These are phyloP conservation scores for Sporothrix humicola DNA, from an alignment of 2,329 filamentous ascomycete genomes.

Conservation along the genomic window DNA sequence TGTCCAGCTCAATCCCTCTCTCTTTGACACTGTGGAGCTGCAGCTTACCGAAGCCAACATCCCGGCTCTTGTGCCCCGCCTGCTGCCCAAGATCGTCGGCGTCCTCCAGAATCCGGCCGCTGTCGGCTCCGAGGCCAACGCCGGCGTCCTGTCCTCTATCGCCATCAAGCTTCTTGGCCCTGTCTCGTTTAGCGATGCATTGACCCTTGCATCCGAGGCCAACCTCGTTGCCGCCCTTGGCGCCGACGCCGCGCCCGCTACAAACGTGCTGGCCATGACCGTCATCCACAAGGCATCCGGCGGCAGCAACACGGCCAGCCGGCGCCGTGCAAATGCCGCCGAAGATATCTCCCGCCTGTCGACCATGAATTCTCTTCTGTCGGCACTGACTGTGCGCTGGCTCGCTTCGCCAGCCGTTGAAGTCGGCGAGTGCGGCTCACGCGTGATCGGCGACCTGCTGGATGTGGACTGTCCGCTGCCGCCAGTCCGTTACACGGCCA, in stretches of 20 bases:
- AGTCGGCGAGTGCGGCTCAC: conserved; percentile 60
- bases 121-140: conserved; percentile 39
- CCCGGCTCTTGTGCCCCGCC: conserved; percentile 55
- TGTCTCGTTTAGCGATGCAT: conserved; percentile 57
- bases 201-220: conserved; percentile 58
- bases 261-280: conserved; percentile 62
- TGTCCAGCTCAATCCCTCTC: conserved; percentile 51
- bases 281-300: conserved; percentile 62
- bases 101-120: conserved; percentile 54
- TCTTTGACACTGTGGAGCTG: conserved; percentile 65
- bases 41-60: conserved; percentile 65
- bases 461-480: conserved; percentile 59
- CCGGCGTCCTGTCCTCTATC: conserved; percentile 55
- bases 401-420: conserved; percentile 59
- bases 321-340: not conserved
- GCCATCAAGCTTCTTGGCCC: conserved; percentile 62
- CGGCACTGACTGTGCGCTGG: conserved; percentile 58
- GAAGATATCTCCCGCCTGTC: conserved; percentile 58
- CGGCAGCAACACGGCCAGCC: conserved; percentile 33
- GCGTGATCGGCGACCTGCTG: conserved; percentile 59
- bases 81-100: conserved; percentile 60
- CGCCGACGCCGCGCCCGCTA: conserved; percentile 60
- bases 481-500: conserved; percentile 37
- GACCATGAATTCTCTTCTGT: conserved; percentile 55
- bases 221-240: conserved; percentile 58